Base-by-base conservation (phyloP, 306 rosid species). In the Quercus robur region DNA sequence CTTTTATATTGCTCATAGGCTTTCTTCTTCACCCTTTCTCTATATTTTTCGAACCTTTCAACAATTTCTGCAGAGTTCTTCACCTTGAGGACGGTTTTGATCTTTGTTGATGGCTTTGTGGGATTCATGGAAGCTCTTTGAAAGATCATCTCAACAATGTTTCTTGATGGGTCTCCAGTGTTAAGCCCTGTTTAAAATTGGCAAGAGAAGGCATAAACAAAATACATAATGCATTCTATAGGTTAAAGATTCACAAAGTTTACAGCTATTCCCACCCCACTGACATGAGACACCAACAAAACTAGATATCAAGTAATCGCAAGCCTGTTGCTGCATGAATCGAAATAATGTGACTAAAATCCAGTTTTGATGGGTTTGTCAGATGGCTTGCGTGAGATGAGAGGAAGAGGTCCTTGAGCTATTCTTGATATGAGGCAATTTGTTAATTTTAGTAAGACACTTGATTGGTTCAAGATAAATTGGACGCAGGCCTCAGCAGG, bases 141-240 rank as follows among this genome's bases (percentile, higher is more conserved):
- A 74, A 90, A 85, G 21, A 90, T 92, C 85, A 87, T 85, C 90
- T 90, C 97, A 19, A 92, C 88, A 56, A 92, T 85, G 67, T 90
- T 89, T 78, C 95, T 87, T 73, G 97, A 86, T n/a, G 86, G 86
- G 64, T 92, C 85, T 85, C 89, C 93, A 8, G 51, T 57, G 44
- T 83, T 78, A 19, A 92, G 84, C 83, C 85, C 97, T 92, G 82
- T 54, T 52, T 38, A 49, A 72, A 76, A 18, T 31, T 71, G 66
- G 11, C 61, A 46, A 75, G 49, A 8, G 21, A 19, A 87, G 67
- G 35, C 18, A 52, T 51, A 77, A 77, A 77, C 26, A 51, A n/a
- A 28, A 56, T 30, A 55, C 18, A 79, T 11, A 64, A 73, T 35
- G 51, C 59, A 73, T 35, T 20, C 70, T 28, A 15, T 12, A 28